Base-by-base conservation (phyloP, 805 yeast genomes). In the Tetrapisispora pingtungensis region DNA sequence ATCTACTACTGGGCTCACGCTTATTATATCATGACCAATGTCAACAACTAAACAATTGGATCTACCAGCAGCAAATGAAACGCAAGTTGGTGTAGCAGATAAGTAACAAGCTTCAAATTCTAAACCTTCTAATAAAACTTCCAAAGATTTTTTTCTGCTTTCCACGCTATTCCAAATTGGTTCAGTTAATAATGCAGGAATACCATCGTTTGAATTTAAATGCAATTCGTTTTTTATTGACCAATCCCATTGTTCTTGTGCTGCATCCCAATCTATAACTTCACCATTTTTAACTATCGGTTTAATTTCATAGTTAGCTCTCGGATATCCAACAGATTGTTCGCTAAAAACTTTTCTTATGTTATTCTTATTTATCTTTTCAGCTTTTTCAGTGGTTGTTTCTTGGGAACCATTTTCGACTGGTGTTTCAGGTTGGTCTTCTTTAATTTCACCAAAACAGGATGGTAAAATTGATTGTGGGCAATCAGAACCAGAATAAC, bases 401-500 rank as follows among this genome's bases (percentile, higher is more conserved):
- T 49, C 57, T 7, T 41, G 48, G 6, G 43, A 15, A 7, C n/a
- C 15, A 10, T 14, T 24, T 13, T 33, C 36, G 14, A 14, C 14
- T 6, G 14, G 22, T 36, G 4, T 10, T 10, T 7, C 18, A 15
- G 20, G 14, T 7, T 8, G 4, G 7, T 49, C 52, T 7, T 49
- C 52, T 18, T 43, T 48, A 45, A 4, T 34, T n/a, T 33, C 34
- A 8, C 80, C 83, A 56, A 77, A 86, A 48, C 63, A 73, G 0
- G 96, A 84, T 3, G 96, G 93, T 12, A 81, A 62, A 20, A 84
- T 76, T 4, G 80, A 67, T 50, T 81, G 76, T 12, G 98, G 98
- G 43, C 77, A 73, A 59, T 89, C 96, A 46, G 87, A 90, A 10
- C 97, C 97, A 3, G 97, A 89, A 63, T 77, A 88, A 1, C 98